Evolutionary conservation across 192 early-diverging fungal species (phyloP).

Genomic region (Coemansia sp.): DNA sequence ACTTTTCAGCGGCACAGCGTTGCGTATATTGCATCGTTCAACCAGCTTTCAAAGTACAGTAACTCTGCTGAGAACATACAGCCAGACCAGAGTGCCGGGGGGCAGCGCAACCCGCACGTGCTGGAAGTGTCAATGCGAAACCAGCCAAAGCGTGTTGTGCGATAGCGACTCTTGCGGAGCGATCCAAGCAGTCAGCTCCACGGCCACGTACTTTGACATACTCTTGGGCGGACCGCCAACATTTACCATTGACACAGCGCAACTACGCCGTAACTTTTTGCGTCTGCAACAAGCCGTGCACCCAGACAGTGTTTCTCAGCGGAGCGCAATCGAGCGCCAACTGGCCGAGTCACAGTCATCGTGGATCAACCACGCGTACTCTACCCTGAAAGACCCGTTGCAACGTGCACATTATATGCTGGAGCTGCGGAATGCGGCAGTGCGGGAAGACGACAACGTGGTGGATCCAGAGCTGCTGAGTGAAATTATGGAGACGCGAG

Average conservation of each 20-base stretch:
- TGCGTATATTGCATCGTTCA: neutral
- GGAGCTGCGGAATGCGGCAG: slow-evolving; percentile 55
- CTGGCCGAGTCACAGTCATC: slow-evolving; percentile 65
- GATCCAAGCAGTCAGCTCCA: slow-evolving; percentile 58
- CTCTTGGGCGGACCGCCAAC: slow-evolving; percentile 45
- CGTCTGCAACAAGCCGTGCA: slow-evolving; percentile 79
- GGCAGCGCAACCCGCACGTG: slow-evolving; percentile 43
- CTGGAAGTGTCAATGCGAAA: slow-evolving; percentile 62
- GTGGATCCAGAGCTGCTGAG: slow-evolving; percentile 73
- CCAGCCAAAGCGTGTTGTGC: slow-evolving; percentile 58
- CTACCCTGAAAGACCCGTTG: slow-evolving; percentile 77
- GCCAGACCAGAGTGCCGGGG: neutral
- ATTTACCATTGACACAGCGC: slow-evolving; percentile 67
- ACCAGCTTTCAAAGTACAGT: neutral
- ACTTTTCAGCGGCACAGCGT: neutral
- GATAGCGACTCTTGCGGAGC: slow-evolving; percentile 57
- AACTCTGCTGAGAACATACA: too few relatives aligned
- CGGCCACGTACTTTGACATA: slow-evolving; percentile 63
- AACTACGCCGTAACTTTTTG: slow-evolving; percentile 67
- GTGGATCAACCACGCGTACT: slow-evolving; percentile 84
- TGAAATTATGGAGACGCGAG: slow-evolving; percentile 79
- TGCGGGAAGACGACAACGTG: slow-evolving; percentile 65
- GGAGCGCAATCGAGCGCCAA: slow-evolving; percentile 26
- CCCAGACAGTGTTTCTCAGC: slow-evolving; percentile 76
- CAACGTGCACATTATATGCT: slow-evolving; percentile 79